Conservation (phyloP, 257 asterid species). For the Capsicum baccatum region DNA sequence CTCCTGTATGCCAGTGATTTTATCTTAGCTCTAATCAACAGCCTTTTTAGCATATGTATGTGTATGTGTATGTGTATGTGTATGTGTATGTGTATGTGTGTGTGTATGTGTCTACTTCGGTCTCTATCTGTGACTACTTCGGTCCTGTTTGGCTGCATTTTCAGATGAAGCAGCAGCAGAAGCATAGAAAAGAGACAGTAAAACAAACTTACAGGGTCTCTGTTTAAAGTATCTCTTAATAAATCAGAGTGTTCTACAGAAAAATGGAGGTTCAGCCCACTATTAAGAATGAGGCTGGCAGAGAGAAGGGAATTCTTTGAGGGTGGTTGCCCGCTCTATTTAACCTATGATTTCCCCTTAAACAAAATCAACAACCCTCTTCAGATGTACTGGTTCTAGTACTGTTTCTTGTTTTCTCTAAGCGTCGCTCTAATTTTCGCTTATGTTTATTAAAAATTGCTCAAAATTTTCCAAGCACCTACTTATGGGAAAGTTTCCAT, state of each 20-base stretch:
- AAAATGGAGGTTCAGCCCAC: neutral
- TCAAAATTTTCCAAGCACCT: neutral
- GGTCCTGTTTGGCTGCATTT: neutral
- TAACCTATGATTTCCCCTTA: conserved; percentile 7
- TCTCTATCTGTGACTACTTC: too few species aligned
- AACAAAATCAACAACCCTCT: neutral
- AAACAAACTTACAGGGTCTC: neutral
- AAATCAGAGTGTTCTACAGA: neutral
- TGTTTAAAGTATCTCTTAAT: neutral
- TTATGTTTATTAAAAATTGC: neutral
- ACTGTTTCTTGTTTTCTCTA: neutral
- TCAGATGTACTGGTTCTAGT: neutral
- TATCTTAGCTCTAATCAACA: neutral
- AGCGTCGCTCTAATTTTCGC: neutral
- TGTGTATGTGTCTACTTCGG: too few species aligned
- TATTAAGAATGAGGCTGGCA: neutral
- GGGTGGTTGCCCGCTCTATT: conserved; percentile 16
- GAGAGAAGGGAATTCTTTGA: neutral
- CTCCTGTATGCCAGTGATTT: neutral
- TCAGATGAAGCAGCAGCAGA: neutral
- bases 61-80: too few species aligned
- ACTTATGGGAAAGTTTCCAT: neutral
- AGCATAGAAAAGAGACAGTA: neutral
- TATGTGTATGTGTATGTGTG: too few species aligned
- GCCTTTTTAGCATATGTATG: too few species aligned